Conservation (phyloP, 2,329 filamentous ascomycete genomes). For the Didymella sp. region DNA sequence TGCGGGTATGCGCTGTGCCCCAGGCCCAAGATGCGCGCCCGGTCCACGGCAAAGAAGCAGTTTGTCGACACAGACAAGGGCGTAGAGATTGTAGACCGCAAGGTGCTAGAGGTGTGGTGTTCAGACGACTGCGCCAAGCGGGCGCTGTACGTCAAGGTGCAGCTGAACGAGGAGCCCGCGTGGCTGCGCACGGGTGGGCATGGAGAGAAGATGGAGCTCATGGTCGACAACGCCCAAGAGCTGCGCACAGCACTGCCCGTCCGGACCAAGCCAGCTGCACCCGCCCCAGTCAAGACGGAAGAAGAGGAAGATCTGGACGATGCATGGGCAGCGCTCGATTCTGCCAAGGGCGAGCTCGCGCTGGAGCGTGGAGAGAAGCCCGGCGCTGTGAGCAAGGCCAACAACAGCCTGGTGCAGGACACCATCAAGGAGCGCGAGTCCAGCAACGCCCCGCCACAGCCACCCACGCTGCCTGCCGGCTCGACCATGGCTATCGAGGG, state of each 20-base stretch:
- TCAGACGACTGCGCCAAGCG: constrained; percentile 77
- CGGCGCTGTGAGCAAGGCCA: constrained; percentile 39
- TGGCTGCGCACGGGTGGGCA: constrained; percentile 74
- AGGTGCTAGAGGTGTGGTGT: constrained; percentile 87
- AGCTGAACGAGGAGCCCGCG: constrained; percentile 82
- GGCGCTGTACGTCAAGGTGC: constrained; percentile 85
- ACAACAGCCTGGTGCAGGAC: constrained; percentile 41
- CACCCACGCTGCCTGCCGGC: constrained; percentile 34
- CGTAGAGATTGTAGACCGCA: constrained; percentile 70
- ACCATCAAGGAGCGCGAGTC: constrained; percentile 41
- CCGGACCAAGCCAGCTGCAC: constrained; percentile 31
- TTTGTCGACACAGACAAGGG: constrained; percentile 68
- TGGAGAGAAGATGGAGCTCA: constrained; percentile 49
- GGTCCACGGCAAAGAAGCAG: constrained; percentile 61
- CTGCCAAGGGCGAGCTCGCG: constrained; percentile 50
- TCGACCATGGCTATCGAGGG: constrained; percentile 50
- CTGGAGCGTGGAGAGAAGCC: constrained; percentile 55
- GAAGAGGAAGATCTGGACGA: constrained; percentile 45
- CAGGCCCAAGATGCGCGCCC: constrained; percentile 65
- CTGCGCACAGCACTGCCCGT: constrained; percentile 38
- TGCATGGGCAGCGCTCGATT: constrained; percentile 45
- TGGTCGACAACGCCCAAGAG: constrained; percentile 46
- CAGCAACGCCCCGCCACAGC: constrained; percentile 31
- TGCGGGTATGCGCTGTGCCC: constrained; percentile 88
- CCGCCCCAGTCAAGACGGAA: constrained; percentile 19